Evolutionary conservation across 352 stramenopile genomes (phyloP).

Genomic region (Phytophthora lateralis): DNA sequence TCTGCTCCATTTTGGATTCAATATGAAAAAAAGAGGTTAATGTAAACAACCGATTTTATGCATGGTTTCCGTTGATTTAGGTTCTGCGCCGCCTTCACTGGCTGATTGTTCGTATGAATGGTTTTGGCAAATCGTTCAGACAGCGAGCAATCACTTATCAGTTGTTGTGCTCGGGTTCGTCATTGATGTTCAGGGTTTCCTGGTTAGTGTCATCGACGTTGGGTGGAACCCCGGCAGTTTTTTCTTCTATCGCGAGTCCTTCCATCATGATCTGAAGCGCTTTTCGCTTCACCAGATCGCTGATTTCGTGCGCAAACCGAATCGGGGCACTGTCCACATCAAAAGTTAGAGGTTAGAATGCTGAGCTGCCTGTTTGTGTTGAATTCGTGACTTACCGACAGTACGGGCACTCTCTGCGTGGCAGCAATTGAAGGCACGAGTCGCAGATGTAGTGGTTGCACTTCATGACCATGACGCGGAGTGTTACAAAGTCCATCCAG

Average conservation of each 20-base stretch:
- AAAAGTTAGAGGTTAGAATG: neutral
- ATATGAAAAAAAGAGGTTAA: neutral
- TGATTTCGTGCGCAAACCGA: conserved; percentile 14
- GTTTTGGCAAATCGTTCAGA: neutral
- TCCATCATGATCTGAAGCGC: conserved; percentile 20
- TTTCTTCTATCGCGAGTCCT: conserved; percentile 9
- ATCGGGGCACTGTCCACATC: conserved; percentile 19
- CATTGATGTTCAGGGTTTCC: neutral
- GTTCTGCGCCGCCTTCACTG: no score
- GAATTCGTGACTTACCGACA: conserved; percentile 14
- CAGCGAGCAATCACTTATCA: neutral
- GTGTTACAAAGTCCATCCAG: conserved; percentile 25
- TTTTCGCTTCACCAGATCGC: conserved; percentile 21
- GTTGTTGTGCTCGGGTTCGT: neutral
- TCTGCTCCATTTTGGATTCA: conserved; percentile 34
- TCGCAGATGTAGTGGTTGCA: conserved; percentile 38
- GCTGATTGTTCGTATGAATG: neutral
- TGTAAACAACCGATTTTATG: neutral
- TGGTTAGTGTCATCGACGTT: neutral
- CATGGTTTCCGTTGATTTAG: neutral
- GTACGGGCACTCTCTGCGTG: conserved; percentile 33
- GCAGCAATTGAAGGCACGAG: conserved; percentile 26
- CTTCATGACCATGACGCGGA: conserved; percentile 34
- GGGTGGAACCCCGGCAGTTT: neutral
- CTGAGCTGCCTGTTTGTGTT: neutral